Base-by-base conservation (phyloP, 2,329 filamentous ascomycete species). In the Grosmannia penicillata region DNA sequence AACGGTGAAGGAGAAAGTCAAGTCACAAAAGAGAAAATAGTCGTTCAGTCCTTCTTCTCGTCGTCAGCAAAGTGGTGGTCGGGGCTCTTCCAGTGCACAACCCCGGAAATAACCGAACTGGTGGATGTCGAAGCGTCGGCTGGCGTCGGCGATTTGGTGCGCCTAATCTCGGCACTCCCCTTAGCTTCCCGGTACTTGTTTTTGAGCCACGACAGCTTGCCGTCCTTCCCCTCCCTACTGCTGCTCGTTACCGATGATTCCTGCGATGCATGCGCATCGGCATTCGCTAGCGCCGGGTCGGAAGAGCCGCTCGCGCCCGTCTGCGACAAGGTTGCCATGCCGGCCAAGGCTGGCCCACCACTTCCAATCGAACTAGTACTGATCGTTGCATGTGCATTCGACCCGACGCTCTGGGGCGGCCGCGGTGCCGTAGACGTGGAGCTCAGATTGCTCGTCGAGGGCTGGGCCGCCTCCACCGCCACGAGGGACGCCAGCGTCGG, bases 301-400 rank as follows among this genome's bases (percentile, higher is more conserved):
- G 63, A 63, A 25, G 62, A 64, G 14, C 73, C 70, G 10, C 65
- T 65, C 3, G 63, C 70, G 4, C 64, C 66, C 3, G 63, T 64
- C 51, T 64, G 44, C 63, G 72, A 51, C 65, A 68, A 17, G 61
- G 60, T 7, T 57, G 58, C 45, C 22, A 45, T 31, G 10, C 37
- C 29, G 1, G 33, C 36, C 8, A 39, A 18, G 15, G 37, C 29
- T 0, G 39, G 59, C n/a, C 58, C 56, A 11, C 66, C 70, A 50
- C 78, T 84, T 15, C 74, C 74, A 34, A 85, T 62, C 0, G 80
- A 82, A 31, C 73, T 78, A 18, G 68, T 75, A 53, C 79, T 85
- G 43, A 68, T 63, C 47, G 77, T 75, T 2, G 77, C 77, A 39
- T 71, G 68, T 8, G 67, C 62, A 44, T 80, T 81, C 10, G 70